phyloP scores from a whole-genome alignment of 192 early-diverging fungal genomes.

The Backusella luteola region DNA sequence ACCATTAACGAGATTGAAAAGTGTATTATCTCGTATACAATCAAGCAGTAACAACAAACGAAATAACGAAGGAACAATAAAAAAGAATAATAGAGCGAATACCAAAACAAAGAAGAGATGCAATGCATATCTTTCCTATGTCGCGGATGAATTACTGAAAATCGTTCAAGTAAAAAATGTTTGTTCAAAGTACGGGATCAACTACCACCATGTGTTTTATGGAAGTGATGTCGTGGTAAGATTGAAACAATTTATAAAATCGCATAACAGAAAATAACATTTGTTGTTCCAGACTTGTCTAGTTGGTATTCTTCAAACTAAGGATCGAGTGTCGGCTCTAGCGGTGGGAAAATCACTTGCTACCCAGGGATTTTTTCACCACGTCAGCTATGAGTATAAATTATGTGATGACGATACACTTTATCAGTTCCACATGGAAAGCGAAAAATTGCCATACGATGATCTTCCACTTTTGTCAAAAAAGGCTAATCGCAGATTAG shows the following conservation, averaged over 20 bases:
- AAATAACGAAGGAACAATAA: background rate
- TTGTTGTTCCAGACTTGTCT: constrained; percentile 44
- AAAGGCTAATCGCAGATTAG: background rate
- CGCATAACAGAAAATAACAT: background rate
- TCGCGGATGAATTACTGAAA: constrained; percentile 61
- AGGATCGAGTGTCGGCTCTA: constrained; percentile 83
- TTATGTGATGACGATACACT: constrained; percentile 81
- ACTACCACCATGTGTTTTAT: constrained; percentile 80
- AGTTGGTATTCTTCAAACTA: constrained; percentile 69
- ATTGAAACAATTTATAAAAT: background rate
- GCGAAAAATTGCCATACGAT: background rate
- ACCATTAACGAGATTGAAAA: background rate
- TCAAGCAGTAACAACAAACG: background rate
- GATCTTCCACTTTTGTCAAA: background rate
- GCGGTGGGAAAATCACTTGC: constrained; percentile 86
- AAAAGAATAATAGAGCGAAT: background rate
- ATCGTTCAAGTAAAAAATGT: constrained; percentile 56
- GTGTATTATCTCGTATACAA: constrained; percentile 5
- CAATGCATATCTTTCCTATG: constrained; percentile 67
- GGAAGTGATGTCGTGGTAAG: constrained; percentile 86
- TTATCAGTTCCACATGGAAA: constrained; percentile 64
- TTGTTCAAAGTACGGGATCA: constrained; percentile 66
- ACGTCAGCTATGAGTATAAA: constrained; percentile 81
- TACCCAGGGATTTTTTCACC: constrained; percentile 86
- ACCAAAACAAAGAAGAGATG: constrained; percentile 42